Evolutionary conservation across 306 rosid species (phyloP).

Genomic region (Notholithocarpus densiflorus): DNA sequence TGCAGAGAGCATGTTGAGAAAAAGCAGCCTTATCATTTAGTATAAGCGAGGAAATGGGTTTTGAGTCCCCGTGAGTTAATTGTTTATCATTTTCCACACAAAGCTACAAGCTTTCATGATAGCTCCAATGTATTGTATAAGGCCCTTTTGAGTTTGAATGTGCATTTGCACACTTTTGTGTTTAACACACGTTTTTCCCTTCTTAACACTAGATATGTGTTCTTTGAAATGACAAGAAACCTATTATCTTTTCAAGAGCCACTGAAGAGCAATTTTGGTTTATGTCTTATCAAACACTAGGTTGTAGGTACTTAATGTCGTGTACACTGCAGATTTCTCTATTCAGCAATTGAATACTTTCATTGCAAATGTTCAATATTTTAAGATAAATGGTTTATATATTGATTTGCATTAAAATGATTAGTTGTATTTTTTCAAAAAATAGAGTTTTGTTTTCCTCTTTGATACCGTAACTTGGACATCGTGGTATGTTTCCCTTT

Average conservation of each 20-base stretch:
- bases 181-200: not conserved
- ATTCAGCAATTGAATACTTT: not conserved
- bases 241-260: not conserved
- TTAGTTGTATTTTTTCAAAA: slow-evolving; percentile 1
- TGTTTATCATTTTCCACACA: not conserved
- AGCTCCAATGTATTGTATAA: not conserved
- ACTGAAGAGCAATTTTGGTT: not conserved
- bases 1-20: too few relatives aligned
- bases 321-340: slow-evolving; percentile 4
- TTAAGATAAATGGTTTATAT: not conserved
- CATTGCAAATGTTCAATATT: not conserved
- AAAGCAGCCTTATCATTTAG: too few relatives aligned
- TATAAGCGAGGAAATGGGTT: too few relatives aligned
- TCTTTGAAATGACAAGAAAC: not conserved
- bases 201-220: not conserved
- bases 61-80: not conserved
- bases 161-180: not conserved
- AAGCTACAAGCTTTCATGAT: not conserved
- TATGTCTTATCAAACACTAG: not conserved
- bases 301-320: not conserved
- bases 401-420: not conserved
- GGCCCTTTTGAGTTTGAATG: not conserved
- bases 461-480: slow-evolving; percentile 4
- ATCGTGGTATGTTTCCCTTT: slow-evolving; percentile 39
- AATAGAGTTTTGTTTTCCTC: not conserved